Evolutionary conservation across 495 filamentous ascomycete species (phyloP), one percentile per base, ranked within the genome.

Genomic region (Physcia stellaris): DNA sequence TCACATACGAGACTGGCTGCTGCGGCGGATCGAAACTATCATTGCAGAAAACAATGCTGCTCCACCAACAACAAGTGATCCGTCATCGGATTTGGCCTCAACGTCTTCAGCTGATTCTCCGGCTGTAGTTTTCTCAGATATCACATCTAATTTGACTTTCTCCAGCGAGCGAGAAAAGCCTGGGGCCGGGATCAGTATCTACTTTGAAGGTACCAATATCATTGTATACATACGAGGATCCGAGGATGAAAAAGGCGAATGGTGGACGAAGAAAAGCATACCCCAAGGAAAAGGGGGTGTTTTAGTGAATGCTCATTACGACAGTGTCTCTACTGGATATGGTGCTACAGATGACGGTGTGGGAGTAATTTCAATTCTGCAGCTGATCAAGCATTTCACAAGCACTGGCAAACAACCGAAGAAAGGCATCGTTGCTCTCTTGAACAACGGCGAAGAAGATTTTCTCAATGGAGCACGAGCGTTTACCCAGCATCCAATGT

Each of bases 361-460:
- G 40, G 88, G 86, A 4, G 82, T 93, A 9, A 74, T 93, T 16
- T 82, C 83, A 6, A 64, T 85, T 26, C 64, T 96, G 32, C 88
- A 95, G 51, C 59, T 95, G n/a, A 67, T 98, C 40, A 77, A 77
- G 40, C 81, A 94, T 55, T 96, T 95, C 57, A 82, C 83, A 4
- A 73, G 72, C 6, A 63, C 73, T 4, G 79, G 68, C n/a, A 72
- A 87, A 50, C 77, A 71, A 46, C 85, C 84, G 2, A 78, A 77
- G 46, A 71, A 72, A 46, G 88, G 86, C 1, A 64, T 98, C 27
- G 79, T 98, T 17, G 73, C 80, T 19, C 62, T 98, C 29, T 66
- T 98, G 45, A 98, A 98, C 61, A 95, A 96, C 50, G 87, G 84
- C 36, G 90, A 98, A 59, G 90, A 98, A 59, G 86, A 96, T 53